These are phyloP conservation scores for Trichoderma gamsii DNA, from an alignment of 495 filamentous ascomycete species.

Conservation along the genomic window DNA sequence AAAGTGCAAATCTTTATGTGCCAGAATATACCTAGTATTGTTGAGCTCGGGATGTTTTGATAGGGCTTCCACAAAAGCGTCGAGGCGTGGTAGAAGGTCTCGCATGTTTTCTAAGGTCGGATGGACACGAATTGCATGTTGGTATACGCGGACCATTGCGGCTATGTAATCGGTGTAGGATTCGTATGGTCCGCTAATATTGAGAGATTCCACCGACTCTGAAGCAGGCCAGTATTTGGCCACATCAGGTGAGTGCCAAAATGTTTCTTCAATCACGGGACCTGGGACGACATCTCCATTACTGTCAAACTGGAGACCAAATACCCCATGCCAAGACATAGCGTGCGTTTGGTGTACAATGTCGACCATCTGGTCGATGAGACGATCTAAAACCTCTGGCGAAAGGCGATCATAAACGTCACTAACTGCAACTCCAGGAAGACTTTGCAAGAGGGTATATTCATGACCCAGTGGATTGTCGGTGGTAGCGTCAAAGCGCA, in stretches of 20 bases:
- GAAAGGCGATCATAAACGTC: conserved; percentile 26
- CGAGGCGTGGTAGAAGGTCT: conserved; percentile 24
- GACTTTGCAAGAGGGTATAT: conserved; percentile 28
- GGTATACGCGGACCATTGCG: conserved; percentile 21
- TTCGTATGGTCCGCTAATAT: conserved; percentile 21
- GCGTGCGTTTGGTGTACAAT: conserved; percentile 28
- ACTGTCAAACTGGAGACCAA: conserved; percentile 21
- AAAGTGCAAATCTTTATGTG: conserved; percentile 37
- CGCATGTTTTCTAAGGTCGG: conserved; percentile 22
- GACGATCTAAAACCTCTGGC: conserved; percentile 15
- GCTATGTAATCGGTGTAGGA: conserved; percentile 24
- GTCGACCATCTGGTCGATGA: conserved; percentile 29
- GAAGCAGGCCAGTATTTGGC: conserved; percentile 23
- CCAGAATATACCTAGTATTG: conserved; percentile 22
- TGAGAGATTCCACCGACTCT: conserved; percentile 25
- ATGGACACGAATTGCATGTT: conserved; percentile 25
- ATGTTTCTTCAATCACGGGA: conserved; percentile 29
- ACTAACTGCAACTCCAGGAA: conserved; percentile 24
- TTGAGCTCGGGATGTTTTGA: conserved; percentile 22
- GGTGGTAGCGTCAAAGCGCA: conserved; percentile 25
- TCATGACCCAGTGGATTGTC: conserved; percentile 30
- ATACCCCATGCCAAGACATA: conserved; percentile 23
- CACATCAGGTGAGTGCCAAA: conserved; percentile 28
- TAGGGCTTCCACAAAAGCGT: conserved; percentile 19
- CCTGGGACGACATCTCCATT: conserved; percentile 14